Base-by-base conservation (phyloP, 1,284 basidiomycete species). In the Ganoderma sp. region DNA sequence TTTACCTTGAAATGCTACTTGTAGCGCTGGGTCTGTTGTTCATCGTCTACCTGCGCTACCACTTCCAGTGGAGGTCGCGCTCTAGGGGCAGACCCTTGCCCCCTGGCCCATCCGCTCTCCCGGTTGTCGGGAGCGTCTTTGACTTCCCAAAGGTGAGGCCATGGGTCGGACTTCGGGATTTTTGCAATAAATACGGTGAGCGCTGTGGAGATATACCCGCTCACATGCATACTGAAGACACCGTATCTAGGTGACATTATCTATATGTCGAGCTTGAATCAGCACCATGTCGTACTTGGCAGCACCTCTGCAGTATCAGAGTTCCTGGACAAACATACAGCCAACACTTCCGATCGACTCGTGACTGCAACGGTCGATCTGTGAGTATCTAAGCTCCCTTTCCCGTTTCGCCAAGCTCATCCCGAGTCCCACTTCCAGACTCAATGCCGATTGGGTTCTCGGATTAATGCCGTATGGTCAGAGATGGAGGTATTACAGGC, bases 401-500 rank as follows among this genome's bases (percentile, higher is more conserved):
- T 1, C 10, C 8, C 10, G 15, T 32, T 17, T 45, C 19, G 15
- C 15, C 12, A 32, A 19, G 15, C 22, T 61, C 39, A 28, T 45
- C 28, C 8, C 5, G 41, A 32, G 7, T 15, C 28, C 6, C n/a
- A n/a, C n/a, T n/a, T n/a, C n/a, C 37, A 67, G 69, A 7, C 56
- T 61, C 5, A 66, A 63, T 17, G 43, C 58, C 50, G 60, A 70
- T 9, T 41, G 67, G 15, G 34, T 37, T 0, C 65, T 70, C 15
- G 42, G 41, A 1, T 25, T 54, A 2, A 67, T 67, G 56, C 63
- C 54, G 6, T 70, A 70, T 39, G 69, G 66, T 2, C 60, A 65
- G 45, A 42, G 22, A 45, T 70, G 69, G 69, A 62, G 69, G 32
- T 32, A 61, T 17, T 63, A 67, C 42, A 42, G 66, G 28, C 65